phyloP scores from a whole-genome alignment of 495 filamentous ascomycete species.

The Oidiodendron maius region DNA sequence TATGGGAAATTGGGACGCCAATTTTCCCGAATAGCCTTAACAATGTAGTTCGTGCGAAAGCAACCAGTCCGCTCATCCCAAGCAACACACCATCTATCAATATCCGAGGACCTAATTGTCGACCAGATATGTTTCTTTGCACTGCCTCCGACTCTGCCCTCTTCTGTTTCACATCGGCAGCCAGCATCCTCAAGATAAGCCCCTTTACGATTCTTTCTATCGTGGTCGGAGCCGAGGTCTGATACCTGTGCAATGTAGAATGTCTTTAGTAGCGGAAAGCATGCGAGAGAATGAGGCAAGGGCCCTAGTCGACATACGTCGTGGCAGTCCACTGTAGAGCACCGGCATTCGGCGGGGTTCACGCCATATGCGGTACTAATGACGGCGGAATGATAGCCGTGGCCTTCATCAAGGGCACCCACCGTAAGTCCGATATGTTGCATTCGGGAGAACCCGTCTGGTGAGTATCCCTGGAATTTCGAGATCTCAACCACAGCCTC shows the following conservation, averaged over 20 bases:
- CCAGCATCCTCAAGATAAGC: too few relatives aligned
- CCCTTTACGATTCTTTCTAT: neutral
- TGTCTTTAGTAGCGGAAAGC: neutral
- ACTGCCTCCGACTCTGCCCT: neutral
- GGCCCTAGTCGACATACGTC: neutral
- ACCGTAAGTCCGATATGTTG: neutral
- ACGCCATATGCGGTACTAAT: neutral
- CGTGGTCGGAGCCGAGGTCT: too few relatives aligned
- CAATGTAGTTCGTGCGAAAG: neutral
- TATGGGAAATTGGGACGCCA: slow-evolving; percentile 1
- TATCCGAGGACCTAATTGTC: neutral
- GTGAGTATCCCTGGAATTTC: neutral
- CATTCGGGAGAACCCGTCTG: neutral
- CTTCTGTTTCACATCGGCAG: neutral
- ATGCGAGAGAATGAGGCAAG: neutral
- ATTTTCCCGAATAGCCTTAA: neutral
- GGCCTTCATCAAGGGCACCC: neutral
- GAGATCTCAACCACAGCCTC: neutral
- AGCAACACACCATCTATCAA: neutral
- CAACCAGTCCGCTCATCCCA: neutral
- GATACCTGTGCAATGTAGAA: neutral
- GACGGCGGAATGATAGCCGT: too few relatives aligned
- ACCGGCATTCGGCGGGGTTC: neutral
- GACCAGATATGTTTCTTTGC: neutral
- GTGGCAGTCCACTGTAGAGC: neutral